Evolutionary conservation across 140 eudicot genomes (phyloP).

Genomic region (Anethum foeniculum): DNA sequence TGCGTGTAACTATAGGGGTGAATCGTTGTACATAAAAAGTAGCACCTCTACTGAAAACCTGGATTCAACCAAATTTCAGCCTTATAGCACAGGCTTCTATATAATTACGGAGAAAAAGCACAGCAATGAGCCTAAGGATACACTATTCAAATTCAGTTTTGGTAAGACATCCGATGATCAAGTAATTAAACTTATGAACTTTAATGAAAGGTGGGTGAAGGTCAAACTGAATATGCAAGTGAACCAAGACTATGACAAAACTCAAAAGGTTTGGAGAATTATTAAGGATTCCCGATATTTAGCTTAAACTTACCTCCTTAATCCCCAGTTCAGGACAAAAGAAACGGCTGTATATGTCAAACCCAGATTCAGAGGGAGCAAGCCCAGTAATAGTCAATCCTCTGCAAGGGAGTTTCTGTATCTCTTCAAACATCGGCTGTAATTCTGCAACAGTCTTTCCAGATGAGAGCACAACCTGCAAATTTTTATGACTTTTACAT

Average conservation of each 20-base stretch:
- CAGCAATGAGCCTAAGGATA: background rate
- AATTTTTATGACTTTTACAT: background rate
- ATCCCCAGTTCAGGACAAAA: slow-evolving; percentile 67
- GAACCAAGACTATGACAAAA: background rate
- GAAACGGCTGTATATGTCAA: slow-evolving; percentile 72
- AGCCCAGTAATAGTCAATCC: slow-evolving; percentile 64
- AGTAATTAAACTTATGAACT: background rate
- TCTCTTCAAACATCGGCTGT: slow-evolving; percentile 50
- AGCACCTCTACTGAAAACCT: background rate
- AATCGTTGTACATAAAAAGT: background rate
- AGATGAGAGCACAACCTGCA: slow-evolving; percentile 71
- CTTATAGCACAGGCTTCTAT: background rate
- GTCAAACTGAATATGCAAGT: background rate
- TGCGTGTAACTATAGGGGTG: background rate
- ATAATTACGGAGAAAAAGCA: background rate
- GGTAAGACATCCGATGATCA: background rate
- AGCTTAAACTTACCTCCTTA: slow-evolving; percentile 46
- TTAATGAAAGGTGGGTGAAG: background rate
- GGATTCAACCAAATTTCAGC: background rate
- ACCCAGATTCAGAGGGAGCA: slow-evolving; percentile 56
- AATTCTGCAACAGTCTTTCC: slow-evolving; percentile 55
- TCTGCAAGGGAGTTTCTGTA: slow-evolving; percentile 42
- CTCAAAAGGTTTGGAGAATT: background rate
- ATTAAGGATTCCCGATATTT: background rate
- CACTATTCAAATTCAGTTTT: background rate